Evolutionary conservation across 2,329 filamentous ascomycete genomes (phyloP).

Genomic region (Tolypocladium inflatum): DNA sequence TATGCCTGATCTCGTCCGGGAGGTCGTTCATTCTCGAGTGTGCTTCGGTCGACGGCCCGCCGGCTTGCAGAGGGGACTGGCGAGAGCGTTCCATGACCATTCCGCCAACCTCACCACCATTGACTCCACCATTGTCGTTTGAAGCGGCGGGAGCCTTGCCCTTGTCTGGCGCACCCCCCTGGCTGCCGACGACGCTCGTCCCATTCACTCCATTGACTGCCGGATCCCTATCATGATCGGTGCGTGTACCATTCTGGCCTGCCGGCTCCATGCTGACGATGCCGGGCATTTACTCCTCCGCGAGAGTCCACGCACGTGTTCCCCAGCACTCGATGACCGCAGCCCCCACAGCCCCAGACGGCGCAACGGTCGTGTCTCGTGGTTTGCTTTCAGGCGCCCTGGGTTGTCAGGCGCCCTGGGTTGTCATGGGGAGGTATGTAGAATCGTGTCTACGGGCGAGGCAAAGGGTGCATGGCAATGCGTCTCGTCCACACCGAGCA

Average conservation of each 20-base stretch:
- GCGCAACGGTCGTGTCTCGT: slow-evolving; percentile 6
- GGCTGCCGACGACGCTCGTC: slow-evolving; percentile 12
- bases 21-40: slow-evolving; percentile 41
- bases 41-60: slow-evolving; percentile 1
- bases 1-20: slow-evolving; percentile 57
- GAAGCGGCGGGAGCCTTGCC: slow-evolving; percentile 13
- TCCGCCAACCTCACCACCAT: slow-evolving; percentile 14
- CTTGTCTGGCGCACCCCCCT: slow-evolving; percentile 21
- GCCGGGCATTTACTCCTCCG: slow-evolving; percentile 35
- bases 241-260: slow-evolving; percentile 41
- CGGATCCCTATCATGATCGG: slow-evolving; percentile 44
- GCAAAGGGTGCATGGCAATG: slow-evolving; percentile 11
- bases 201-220: slow-evolving; percentile 35
- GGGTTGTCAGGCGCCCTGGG: slow-evolving; percentile 8
- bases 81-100: slow-evolving; percentile 8
- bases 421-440: slow-evolving; percentile 9
- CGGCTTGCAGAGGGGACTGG: neutral
- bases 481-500: slow-evolving; percentile 12
- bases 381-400: slow-evolving; percentile 5
- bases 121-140: slow-evolving; percentile 11
- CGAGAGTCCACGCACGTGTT: slow-evolving; percentile 3
- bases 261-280: slow-evolving; percentile 47
- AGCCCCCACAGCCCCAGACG: slow-evolving; percentile 8
- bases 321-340: slow-evolving; percentile 4
- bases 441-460: slow-evolving; percentile 6